phyloP scores from a whole-genome alignment of 768 basidiomycete species.

The Pleurotus citrinopileatus region DNA sequence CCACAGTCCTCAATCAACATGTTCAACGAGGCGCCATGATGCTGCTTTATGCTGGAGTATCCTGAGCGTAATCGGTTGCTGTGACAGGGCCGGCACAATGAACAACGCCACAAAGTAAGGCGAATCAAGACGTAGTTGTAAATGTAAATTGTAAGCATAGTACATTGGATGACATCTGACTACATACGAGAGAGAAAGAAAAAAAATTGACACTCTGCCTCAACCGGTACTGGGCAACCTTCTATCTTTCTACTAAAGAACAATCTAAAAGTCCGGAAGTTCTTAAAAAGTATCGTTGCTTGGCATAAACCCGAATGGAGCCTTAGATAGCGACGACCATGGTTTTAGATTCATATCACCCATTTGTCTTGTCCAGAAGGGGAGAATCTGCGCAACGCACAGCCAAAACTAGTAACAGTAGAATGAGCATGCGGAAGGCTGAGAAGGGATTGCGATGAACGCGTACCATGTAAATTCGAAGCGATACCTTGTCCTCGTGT shows the following conservation, averaged over 20 bases:
- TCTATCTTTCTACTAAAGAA: background rate
- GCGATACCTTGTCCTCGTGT: conserved; percentile 7
- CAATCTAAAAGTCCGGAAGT: background rate
- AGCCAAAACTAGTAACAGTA: conserved; percentile 1
- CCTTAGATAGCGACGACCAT: background rate
- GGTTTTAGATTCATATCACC: background rate
- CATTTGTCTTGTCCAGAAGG: conserved; percentile 7
- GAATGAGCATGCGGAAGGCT: background rate
- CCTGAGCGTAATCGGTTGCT: too few relatives aligned
- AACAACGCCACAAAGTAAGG: too few relatives aligned
- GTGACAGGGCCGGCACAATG: too few relatives aligned
- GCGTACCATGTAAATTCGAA: conserved; percentile 9
- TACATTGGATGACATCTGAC: too few relatives aligned
- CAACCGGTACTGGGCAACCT: background rate
- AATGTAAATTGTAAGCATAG: too few relatives aligned
- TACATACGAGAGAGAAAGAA: too few relatives aligned
- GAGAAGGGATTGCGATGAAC: background rate
- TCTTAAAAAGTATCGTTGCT: conserved; percentile 7
- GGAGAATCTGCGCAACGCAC: conserved; percentile 6
- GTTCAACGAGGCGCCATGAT: too few relatives aligned
- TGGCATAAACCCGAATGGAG: background rate
- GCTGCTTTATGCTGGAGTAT: too few relatives aligned
- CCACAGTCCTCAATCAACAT: too few relatives aligned
- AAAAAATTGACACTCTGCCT: background rate
- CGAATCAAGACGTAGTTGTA: too few relatives aligned